phyloP scores from a whole-genome alignment of 108 stramenopile genomes.

The Nitzschia palea region DNA sequence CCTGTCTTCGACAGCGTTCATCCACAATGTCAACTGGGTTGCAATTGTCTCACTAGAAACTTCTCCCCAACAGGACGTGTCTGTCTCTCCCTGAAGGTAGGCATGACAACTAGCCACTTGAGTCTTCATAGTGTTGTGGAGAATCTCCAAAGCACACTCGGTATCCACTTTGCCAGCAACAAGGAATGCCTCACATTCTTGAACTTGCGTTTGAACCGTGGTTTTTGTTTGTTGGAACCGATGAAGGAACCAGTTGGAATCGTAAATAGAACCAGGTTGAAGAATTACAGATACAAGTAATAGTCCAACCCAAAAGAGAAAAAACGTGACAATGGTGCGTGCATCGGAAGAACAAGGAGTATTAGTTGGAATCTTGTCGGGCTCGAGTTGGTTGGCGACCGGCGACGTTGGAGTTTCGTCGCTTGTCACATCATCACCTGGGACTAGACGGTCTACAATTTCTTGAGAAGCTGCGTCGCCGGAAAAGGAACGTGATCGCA shows the following conservation, averaged over 20 bases:
- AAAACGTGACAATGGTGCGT: not conserved
- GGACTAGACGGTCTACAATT: too few species aligned
- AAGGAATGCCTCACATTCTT: not conserved
- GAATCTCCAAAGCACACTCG: not conserved
- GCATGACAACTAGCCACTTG: not conserved
- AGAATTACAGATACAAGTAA: not conserved
- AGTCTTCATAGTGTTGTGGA: not conserved
- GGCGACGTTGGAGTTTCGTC: too few species aligned
- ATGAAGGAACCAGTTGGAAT: not conserved
- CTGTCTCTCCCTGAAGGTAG: not conserved
- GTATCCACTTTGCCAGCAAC: not conserved
- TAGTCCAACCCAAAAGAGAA: not conserved
- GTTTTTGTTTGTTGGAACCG: not conserved
- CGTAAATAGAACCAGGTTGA: not conserved
- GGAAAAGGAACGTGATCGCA: too few species aligned
- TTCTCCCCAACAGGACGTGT: not conserved
- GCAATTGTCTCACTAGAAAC: too few species aligned
- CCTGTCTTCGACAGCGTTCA: too few species aligned
- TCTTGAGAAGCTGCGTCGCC: too few species aligned
- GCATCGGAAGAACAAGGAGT: too few species aligned
- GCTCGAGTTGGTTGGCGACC: too few species aligned
- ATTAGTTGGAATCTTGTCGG: too few species aligned
- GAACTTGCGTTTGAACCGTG: not conserved
- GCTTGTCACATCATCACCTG: too few species aligned
- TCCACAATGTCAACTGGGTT: too few species aligned